Conservation (phyloP, 169 alveolate genomes). For the Nephromyces sp. region DNA sequence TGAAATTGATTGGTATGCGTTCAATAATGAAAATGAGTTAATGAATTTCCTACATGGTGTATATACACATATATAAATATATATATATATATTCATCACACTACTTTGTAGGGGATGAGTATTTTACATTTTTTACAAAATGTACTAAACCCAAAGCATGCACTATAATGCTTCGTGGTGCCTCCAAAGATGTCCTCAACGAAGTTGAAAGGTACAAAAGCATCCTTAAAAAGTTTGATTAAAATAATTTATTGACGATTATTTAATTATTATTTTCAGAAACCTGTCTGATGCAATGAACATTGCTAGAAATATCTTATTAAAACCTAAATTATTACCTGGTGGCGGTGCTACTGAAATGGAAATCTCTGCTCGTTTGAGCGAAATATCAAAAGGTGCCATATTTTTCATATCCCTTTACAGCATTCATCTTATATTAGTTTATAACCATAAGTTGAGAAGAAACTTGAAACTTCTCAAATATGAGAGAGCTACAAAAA, state of each 20-base stretch:
- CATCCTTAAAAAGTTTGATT: neutral
- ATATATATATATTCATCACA: too few species aligned
- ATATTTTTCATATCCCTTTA: too few species aligned
- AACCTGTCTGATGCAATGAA: conserved; percentile 94
- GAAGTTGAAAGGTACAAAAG: conserved; percentile 77
- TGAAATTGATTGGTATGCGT: conserved; percentile 42
- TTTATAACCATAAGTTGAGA: too few species aligned
- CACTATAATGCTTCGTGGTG: conserved; percentile 94
- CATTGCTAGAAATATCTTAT: conserved; percentile 90
- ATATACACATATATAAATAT: too few species aligned
- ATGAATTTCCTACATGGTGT: too few species aligned
- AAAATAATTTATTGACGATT: neutral
- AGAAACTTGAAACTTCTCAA: neutral
- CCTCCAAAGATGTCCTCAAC: conserved; percentile 95
- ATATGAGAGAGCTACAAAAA: neutral
- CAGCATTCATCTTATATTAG: too few species aligned
- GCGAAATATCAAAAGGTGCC: conserved; percentile 64
- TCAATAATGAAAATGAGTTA: too few species aligned
- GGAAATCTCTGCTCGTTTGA: conserved; percentile 84
- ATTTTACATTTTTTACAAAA: conserved; percentile 64
- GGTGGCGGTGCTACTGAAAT: conserved; percentile 99
- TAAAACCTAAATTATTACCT: conserved; percentile 92
- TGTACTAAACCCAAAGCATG: conserved; percentile 92
- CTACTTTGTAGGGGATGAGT: too few species aligned
- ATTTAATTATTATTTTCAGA: conserved; percentile 39